phyloP scores from a whole-genome alignment of 1,284 basidiomycete genomes.

The Rhodotorula sp. region DNA sequence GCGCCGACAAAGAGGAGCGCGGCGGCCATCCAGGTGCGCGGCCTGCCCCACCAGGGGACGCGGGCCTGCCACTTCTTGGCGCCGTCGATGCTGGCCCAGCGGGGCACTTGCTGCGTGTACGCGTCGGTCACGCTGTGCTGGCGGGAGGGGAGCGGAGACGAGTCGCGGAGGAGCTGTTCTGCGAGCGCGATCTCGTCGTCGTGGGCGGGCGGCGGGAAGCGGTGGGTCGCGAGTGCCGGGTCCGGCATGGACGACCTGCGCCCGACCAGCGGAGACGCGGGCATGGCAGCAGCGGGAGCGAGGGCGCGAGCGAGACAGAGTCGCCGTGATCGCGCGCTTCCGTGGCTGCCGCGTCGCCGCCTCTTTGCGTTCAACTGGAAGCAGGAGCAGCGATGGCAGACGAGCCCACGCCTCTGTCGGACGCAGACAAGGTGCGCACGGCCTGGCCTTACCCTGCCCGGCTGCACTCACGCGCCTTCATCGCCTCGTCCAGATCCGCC shows the following conservation, averaged over 20 bases:
- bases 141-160: background rate
- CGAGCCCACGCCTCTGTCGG: conserved; percentile 1
- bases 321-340: too few species aligned
- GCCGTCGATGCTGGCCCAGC: background rate
- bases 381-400: background rate
- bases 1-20: background rate
- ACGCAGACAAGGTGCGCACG: conserved; percentile 11
- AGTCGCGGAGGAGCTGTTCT: background rate
- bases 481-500: conserved; percentile 31
- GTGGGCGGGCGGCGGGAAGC: too few species aligned
- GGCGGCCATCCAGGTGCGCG: background rate
- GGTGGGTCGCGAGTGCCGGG: background rate
- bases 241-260: background rate
- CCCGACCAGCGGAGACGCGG: too few species aligned
- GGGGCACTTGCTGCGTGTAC: too few species aligned
- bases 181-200: background rate
- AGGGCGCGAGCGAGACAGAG: too few species aligned
- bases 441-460: background rate
- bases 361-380: background rate
- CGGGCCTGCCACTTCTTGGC: background rate
- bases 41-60: background rate
- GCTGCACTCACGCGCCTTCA: background rate
- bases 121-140: background rate
- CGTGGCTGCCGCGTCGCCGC: background rate
- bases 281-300: too few species aligned